Evolutionary conservation across 73 alveolate species (phyloP), one percentile per base, ranked within the genome.

Genomic region (Paramecium primaurelia): DNA sequence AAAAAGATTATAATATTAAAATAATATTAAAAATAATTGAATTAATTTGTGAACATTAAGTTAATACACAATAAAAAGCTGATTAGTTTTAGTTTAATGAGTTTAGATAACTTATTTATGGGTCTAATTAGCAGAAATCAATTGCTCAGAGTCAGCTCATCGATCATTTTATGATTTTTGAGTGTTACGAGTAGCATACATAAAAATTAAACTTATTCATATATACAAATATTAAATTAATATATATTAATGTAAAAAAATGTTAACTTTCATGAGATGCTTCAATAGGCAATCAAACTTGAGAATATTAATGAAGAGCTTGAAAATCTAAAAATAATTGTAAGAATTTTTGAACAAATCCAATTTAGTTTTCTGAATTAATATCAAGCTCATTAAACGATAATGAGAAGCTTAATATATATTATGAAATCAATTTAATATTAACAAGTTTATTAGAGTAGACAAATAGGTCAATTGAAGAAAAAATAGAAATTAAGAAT

Each of bases 101-200:
- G 69, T 54, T 54, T 54, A 54, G 32, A 54, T 54, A 54, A 54
- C 69, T 54, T 54, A 54, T 54, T 54, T 54, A 54, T 54, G 69
- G 6, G 30, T 18, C 69, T 54, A 54, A 54, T 54, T 54, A 54
- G 69, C 69, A 4, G 69, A 64, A 28, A 64, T 64, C 14, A 32
- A 64, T 64, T 64, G 84, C 84, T 64, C 84, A 64, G 84, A 64
- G 84, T 64, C 84, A 64, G 84, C 84, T 64, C 84, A 64, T 64
- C 47, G 20, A 64, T 64, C 84, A 64, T 64, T 26, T 64, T 28
- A 64, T 64, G 84, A 64, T 64, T 64, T 64, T 32, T 28, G 84
- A 64, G 84, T 64, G 84, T 64, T 64, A 64, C 84, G 84, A 64
- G 84, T 64, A 64, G 84, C 84, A 64, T 32, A 64, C 84, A 64